phyloP scores from a whole-genome alignment of 495 filamentous ascomycete genomes.

The Trichoderma gamsii region DNA sequence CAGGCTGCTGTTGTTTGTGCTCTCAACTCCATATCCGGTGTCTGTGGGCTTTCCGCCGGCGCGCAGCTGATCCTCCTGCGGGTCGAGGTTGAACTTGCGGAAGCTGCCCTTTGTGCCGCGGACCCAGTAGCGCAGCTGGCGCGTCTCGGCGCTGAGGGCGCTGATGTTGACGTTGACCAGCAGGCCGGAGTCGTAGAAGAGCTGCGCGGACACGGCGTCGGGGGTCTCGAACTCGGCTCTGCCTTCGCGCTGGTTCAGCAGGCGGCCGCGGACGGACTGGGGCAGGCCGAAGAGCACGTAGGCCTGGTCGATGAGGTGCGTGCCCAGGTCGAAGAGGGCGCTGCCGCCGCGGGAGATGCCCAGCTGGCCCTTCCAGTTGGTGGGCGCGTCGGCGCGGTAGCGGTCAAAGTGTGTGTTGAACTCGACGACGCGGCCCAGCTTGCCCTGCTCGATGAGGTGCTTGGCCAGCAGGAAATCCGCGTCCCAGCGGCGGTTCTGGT shows the following conservation, averaged over 20 bases:
- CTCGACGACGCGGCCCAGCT: conserved; percentile 65
- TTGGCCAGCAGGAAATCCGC: conserved; percentile 75
- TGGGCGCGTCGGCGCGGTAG: conserved; percentile 53
- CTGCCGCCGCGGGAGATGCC: conserved; percentile 59
- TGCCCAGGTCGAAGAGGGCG: conserved; percentile 75
- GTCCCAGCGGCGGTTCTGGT: conserved; percentile 85
- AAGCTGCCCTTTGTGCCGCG: conserved; percentile 75
- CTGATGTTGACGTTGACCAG: conserved; percentile 63
- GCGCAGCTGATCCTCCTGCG: conserved; percentile 77
- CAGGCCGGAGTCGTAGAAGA: conserved; percentile 56
- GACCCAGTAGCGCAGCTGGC: conserved; percentile 75
- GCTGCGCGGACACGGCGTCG: conserved; percentile 62
- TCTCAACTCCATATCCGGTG: conserved; percentile 60
- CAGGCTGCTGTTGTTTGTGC: conserved; percentile 35
- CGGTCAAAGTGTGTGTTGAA: conserved; percentile 85
- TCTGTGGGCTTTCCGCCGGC: conserved; percentile 61
- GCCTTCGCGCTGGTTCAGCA: conserved; percentile 58
- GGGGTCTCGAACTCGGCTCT: conserved; percentile 44
- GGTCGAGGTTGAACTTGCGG: conserved; percentile 71
- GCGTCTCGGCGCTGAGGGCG: conserved; percentile 62
- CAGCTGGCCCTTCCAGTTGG: conserved; percentile 64
- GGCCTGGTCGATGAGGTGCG: conserved; percentile 77
- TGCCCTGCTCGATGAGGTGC: conserved; percentile 48
- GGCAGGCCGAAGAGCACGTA: conserved; percentile 76
- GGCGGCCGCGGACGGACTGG: conserved; percentile 57